Evolutionary conservation across 495 filamentous ascomycete species (phyloP).

Genomic region (Penicillium malachiteum): DNA sequence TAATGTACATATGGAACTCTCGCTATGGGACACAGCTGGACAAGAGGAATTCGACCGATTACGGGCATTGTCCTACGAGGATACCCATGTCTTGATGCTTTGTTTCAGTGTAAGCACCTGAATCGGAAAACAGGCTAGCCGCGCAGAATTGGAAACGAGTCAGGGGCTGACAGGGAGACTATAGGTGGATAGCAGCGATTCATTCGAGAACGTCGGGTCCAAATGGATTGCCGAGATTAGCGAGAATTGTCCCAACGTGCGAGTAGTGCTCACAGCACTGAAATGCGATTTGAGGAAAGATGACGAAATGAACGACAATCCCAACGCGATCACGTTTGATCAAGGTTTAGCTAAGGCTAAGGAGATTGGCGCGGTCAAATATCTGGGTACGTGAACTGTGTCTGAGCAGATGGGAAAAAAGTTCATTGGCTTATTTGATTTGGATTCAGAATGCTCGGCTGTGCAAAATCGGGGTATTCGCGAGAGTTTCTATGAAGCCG

Average conservation of each 20-base stretch:
- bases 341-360: constrained; percentile 91
- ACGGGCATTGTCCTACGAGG: constrained; percentile 92
- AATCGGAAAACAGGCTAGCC: not conserved
- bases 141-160: not conserved
- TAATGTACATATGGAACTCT: constrained; percentile 91
- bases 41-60: constrained; percentile 99
- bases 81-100: constrained; percentile 97
- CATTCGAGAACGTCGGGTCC: constrained; percentile 94
- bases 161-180: constrained; percentile 11
- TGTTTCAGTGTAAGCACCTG: constrained; percentile 73
- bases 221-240: constrained; percentile 98
- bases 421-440: not conserved
- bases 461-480: constrained; percentile 97
- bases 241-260: constrained; percentile 93
- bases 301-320: constrained; percentile 57
- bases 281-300: constrained; percentile 93
- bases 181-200: constrained; percentile 86
- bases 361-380: constrained; percentile 82
- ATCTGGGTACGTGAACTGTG: constrained; percentile 61
- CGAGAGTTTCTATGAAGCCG: constrained; percentile 97
- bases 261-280: constrained; percentile 90
- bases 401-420: not conserved
- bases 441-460: constrained; percentile 81
- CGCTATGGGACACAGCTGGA: constrained; percentile 96
- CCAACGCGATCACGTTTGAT: constrained; percentile 80